phyloP scores from a whole-genome alignment of 139 green algal species.

The Chlamydomonas asymmetrica region DNA sequence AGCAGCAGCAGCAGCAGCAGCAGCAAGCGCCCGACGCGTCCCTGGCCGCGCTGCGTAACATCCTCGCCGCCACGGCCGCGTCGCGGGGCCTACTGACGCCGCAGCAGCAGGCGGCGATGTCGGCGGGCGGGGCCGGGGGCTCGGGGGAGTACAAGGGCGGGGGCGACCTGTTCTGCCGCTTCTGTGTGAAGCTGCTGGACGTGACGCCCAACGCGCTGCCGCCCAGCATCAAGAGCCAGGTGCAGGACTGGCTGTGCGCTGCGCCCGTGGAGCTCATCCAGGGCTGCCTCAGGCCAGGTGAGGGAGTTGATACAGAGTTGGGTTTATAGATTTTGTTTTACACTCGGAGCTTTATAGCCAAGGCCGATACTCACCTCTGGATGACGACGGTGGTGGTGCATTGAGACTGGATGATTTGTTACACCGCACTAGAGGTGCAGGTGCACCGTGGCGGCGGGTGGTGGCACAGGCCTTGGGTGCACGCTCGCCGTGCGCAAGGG shows the following conservation, averaged over 20 bases:
- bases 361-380: too few relatives aligned
- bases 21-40: too few relatives aligned
- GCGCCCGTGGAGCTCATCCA: conserved; percentile 21
- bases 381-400: too few relatives aligned
- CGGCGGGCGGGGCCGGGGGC: background rate
- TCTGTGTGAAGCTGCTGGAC: conserved; percentile 25
- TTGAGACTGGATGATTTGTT: too few relatives aligned
- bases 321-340: too few relatives aligned
- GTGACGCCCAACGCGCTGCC: conserved; percentile 15
- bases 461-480: too few relatives aligned
- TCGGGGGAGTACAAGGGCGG: background rate
- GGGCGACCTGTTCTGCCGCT: conserved; percentile 8
- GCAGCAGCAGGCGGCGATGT: background rate
- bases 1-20: too few relatives aligned
- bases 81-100: background rate
- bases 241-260: conserved; percentile 3
- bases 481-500: too few relatives aligned
- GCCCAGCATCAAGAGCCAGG: background rate
- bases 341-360: too few relatives aligned
- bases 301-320: too few relatives aligned
- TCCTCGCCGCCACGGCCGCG: background rate
- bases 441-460: too few relatives aligned
- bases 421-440: too few relatives aligned
- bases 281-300: conserved; percentile 24
- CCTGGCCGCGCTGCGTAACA: background rate